Conservation (phyloP, 208 protist species). For the Leishmania major region DNA sequence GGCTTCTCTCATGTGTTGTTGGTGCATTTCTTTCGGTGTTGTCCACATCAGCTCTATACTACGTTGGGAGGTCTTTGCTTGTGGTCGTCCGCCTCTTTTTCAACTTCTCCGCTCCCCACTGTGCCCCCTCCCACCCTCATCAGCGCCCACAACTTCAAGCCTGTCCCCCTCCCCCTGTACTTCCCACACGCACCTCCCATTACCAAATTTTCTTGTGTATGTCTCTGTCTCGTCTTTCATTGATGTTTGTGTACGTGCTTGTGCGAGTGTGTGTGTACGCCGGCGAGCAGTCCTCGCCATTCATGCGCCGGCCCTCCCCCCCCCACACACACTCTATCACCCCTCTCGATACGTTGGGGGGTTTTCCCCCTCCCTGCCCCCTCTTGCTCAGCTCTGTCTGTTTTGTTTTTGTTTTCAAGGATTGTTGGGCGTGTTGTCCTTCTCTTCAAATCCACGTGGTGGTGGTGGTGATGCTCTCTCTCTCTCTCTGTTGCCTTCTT, state of each 20-base stretch:
- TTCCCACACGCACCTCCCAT: not conserved
- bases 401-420: too few relatives aligned
- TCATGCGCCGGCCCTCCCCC: too few relatives aligned
- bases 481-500: too few relatives aligned
- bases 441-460: not conserved
- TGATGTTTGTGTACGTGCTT: not conserved
- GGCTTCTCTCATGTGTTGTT: too few relatives aligned
- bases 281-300: not conserved
- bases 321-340: not conserved
- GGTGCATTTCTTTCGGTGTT: too few relatives aligned
- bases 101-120: too few relatives aligned
- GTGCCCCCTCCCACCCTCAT: not conserved
- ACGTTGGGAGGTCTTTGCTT: too few relatives aligned
- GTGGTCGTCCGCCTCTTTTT: not conserved
- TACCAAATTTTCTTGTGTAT: not conserved
- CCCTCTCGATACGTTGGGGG: not conserved
- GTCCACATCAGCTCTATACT: too few relatives aligned
- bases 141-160: not conserved
- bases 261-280: not conserved
- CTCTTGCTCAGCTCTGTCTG: not conserved
- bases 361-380: too few relatives aligned
- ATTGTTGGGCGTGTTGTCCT: not conserved
- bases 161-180: too few relatives aligned
- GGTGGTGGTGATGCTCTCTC: too few relatives aligned
- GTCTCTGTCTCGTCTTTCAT: not conserved